Evolutionary conservation across 2,329 filamentous ascomycete species (phyloP), one percentile per base, ranked within the genome.

Genomic region (Penicillium aurantiogriseum): DNA sequence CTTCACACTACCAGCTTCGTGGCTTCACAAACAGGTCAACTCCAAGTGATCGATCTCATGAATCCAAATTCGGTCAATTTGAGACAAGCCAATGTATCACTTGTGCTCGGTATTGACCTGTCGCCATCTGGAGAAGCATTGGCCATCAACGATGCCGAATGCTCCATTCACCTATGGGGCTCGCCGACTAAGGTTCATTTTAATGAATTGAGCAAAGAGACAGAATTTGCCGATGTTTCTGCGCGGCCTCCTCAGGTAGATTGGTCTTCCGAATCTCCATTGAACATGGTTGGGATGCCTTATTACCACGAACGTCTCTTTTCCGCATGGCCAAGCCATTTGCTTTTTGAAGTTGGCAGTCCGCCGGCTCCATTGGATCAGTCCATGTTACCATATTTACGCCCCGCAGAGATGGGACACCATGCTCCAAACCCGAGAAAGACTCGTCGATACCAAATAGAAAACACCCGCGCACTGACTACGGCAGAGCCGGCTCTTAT

Each of bases 1-100:
- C 90, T 99, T 84, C 88, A 92, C 21, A 97, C 94, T 0, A 97
- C 95, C 0, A 93, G 91, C 67, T 92, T 99, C 59, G 91, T 99
- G 49, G 88, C 92, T 29, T 96, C 93, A 3, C 91, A 95, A 69
- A 89, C 86, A 43, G 94, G 95, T 1, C 92, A 97, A 74, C 89
- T 99, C 73, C 93, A 99, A 71, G 89, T 97, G 15, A 91, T 97
- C 50, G 94, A 99, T 73, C 83, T 99, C 5, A 91, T 95, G 85
- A 96, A 96, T 61, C 90, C 91, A 0, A 92, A 95, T 69, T 88
- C 90, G 21, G 91, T 91, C 70, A 92, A 89, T 65, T 85, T 96
- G 51, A 85, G 90, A 50, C 92, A 95, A 76, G 88, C 90, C 35
- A 92, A 92, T 67, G 85, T 92, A 5, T 82, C 87, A 0, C 91